Base-by-base conservation (phyloP, 139 green algal genomes). In the Coelastrella sp. region DNA sequence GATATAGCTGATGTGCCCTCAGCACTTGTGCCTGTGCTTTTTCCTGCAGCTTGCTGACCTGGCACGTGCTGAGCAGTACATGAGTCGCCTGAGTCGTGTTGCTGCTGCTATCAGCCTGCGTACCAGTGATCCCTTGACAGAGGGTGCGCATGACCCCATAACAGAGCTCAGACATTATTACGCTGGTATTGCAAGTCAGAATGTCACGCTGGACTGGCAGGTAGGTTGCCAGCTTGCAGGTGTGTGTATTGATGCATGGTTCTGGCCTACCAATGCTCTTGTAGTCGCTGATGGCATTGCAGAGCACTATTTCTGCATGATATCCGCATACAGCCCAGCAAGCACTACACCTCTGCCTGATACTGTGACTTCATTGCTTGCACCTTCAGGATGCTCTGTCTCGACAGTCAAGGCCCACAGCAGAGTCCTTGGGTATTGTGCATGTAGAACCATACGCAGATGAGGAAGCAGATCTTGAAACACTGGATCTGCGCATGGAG, bases 51-150 rank as follows among this genome's bases (percentile, higher is more conserved):
- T 82, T 59, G 40, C 45, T 63, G 40, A 82, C 50, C 35, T 82
- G 34, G 23, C 30, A 59, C 75, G 75, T 69, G 75, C 75, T 53
- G 75, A 82, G 50, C 75, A 82, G 53, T 60, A 71, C 50, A 82
- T 82, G 75, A n/a, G 53, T 35, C 51, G 75, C 17, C 53, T 82
- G 34, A 82, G 75, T 53, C 34, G 53, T 2, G 75, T 82, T 41
- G 75, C 75, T 40, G 75, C 75, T 38, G 75, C 75, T 23, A 82
- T 82, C 75, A 82, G 53, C 75, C 75, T 82, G 4, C 34, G 75
- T 21, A 69, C 75, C 19, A 71, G 41, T 32, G 75, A 82, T 53
- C 51, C 75, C 8, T 30, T 82, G 5, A 82, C 75, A 23, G 75
- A 82, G 53, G 38, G 51, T 30, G 75, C 50, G 11, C 75, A 82